These are phyloP conservation scores for Fusarium drepaniforme DNA, from an alignment of 2,329 filamentous ascomycete genomes.

Conservation along the genomic window DNA sequence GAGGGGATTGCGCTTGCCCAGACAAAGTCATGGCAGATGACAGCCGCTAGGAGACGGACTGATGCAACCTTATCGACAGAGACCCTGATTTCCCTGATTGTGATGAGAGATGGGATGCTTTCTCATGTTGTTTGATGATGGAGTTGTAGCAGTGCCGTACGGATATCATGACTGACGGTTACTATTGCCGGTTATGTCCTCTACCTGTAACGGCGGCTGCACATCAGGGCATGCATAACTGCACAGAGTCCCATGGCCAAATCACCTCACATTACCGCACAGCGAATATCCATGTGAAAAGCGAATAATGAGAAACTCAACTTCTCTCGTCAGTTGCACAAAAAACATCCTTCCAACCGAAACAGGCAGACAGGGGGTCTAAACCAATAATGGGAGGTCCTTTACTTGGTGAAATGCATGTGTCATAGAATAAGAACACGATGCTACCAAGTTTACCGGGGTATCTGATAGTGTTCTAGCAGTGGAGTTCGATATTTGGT, in stretches of 20 bases:
- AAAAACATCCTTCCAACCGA: not conserved
- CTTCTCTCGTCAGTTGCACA: not conserved
- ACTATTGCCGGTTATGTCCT: not conserved
- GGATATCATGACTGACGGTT: not conserved
- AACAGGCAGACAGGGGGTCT: not conserved
- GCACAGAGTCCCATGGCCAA: not conserved
- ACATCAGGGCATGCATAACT: not conserved
- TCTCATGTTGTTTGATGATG: not conserved
- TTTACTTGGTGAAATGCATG: not conserved
- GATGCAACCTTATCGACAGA: conserved; percentile 5
- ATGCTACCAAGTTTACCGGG: not conserved
- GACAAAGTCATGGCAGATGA: not conserved
- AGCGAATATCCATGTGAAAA: not conserved
- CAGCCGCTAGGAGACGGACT: not conserved
- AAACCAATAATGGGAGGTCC: not conserved
- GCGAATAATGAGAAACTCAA: not conserved
- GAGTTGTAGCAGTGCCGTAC: not conserved
- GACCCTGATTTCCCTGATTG: not conserved
- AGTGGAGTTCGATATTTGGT: not conserved
- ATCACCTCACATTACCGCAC: not conserved
- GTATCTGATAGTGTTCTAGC: not conserved
- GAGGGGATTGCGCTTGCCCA: not conserved
- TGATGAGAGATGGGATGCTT: not conserved
- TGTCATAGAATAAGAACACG: not conserved
- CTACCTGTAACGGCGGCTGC: not conserved